Percentiles rank a stretch among this genome's conserved stretches.
These are phyloP conservation scores for Lonicera japonica DNA, from an alignment of 129 eudicot species.

Conservation along the genomic window DNA sequence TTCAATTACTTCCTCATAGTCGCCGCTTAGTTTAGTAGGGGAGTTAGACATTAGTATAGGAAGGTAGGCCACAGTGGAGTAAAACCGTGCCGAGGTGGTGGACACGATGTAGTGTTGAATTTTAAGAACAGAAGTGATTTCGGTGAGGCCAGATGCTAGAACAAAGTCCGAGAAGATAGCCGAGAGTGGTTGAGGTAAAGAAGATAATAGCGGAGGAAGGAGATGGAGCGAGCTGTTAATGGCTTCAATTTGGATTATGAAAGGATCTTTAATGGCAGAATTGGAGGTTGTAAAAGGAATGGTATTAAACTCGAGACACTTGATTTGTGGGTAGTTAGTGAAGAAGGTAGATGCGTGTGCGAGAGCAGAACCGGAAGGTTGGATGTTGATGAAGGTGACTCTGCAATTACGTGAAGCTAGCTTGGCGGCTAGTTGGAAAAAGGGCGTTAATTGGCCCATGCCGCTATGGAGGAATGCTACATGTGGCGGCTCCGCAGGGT, in stretches of 20 bases:
- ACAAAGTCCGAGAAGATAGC: conserved; percentile 19
- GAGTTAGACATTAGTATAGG: background rate
- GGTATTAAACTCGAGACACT: conserved; percentile 9
- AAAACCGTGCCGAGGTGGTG: conserved; percentile 20
- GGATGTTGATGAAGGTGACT: conserved; percentile 6
- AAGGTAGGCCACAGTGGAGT: conserved; percentile 17
- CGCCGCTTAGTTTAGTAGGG: background rate
- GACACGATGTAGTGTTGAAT: conserved; percentile 11
- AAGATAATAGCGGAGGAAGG: conserved; percentile 11
- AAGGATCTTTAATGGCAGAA: conserved; percentile 11
- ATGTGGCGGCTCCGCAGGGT: background rate
- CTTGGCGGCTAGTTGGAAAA: conserved; percentile 17
- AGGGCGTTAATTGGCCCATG: conserved; percentile 12
- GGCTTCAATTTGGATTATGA: conserved; percentile 1
- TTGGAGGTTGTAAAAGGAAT: background rate
- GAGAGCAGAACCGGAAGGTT: background rate
- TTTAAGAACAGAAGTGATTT: conserved; percentile 5
- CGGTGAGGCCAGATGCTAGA: background rate
- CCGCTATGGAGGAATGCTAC: conserved; percentile 14
- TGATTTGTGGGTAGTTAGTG: conserved; percentile 10
- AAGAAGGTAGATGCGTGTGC: conserved; percentile 1
- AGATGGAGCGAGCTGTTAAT: conserved; percentile 14
- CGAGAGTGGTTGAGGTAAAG: conserved; percentile 10
- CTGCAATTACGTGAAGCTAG: conserved; percentile 2
- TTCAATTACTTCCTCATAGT: background rate